Evolutionary conservation across 1,139 yeast genomes (phyloP).

Genomic region (Geotrichum klebahnii): DNA sequence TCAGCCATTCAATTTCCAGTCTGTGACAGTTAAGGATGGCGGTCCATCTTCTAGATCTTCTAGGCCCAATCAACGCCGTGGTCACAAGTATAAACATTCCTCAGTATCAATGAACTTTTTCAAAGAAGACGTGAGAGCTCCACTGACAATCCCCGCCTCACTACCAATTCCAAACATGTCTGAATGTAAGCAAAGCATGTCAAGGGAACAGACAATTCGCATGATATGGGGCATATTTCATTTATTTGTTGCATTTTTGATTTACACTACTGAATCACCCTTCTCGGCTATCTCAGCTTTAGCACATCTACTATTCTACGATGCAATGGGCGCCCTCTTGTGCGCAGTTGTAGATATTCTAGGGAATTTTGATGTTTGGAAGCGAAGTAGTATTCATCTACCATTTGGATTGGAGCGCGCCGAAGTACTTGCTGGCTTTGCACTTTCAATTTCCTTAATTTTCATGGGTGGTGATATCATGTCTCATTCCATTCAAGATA

Average conservation of each 20-base stretch:
- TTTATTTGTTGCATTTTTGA: conserved; percentile 49
- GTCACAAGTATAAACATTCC: conserved; percentile 92
- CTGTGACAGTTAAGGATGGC: conserved; percentile 31
- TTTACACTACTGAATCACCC: conserved; percentile 54
- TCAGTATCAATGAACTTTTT: conserved; percentile 96
- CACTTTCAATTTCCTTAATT: conserved; percentile 72
- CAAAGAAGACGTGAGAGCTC: conserved; percentile 79
- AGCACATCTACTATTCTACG: conserved; percentile 84
- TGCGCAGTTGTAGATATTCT: conserved; percentile 71
- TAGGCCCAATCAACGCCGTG: conserved; percentile 61
- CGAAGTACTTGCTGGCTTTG: conserved; percentile 85
- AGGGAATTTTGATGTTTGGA: conserved; percentile 91
- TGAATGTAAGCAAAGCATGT: conserved; percentile 59
- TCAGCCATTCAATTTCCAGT: conserved; percentile 41
- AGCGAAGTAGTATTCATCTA: conserved; percentile 66
- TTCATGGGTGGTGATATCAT: conserved; percentile 89
- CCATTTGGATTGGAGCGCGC: conserved; percentile 91
- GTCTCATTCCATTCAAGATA: conserved; percentile 78
- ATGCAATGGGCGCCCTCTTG: conserved; percentile 71
- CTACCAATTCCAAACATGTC: conserved; percentile 70
- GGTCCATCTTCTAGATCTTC: conserved; percentile 7
- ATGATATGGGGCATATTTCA: conserved; percentile 67
- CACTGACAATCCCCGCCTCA: conserved; percentile 68
- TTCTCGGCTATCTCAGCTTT: conserved; percentile 68
- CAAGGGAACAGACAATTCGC: conserved; percentile 51